Evolutionary conservation across 257 asterid species (phyloP).

Genomic region (Ballota nigra): DNA sequence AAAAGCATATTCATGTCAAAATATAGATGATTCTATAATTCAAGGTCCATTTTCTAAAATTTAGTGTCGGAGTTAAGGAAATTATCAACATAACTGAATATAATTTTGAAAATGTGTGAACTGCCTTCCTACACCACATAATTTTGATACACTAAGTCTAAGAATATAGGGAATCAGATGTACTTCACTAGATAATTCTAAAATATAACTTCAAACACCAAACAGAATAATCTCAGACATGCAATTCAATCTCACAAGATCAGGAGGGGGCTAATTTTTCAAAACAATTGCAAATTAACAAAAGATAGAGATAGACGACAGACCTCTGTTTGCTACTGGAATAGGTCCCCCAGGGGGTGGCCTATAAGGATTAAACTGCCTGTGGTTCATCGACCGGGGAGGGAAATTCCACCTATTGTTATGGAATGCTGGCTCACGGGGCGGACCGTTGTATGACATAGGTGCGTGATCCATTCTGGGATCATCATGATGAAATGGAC

Average conservation of each 20-base stretch:
- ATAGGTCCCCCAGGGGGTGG: conserved; percentile 68
- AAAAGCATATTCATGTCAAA: neutral
- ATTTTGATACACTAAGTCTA: neutral
- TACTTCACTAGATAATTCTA: neutral
- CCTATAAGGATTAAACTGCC: conserved; percentile 54
- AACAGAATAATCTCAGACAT: neutral
- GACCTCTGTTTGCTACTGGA: conserved; percentile 79
- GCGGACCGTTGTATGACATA: conserved; percentile 50
- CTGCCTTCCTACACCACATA: neutral
- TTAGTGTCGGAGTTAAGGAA: neutral
- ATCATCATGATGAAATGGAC: conserved; percentile 61
- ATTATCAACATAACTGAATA: neutral
- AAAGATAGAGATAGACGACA: conserved; percentile 15
- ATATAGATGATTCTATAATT: neutral
- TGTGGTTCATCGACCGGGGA: conserved; percentile 55
- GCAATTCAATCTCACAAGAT: conserved; percentile 1
- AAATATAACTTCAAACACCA: neutral
- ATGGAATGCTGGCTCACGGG: conserved; percentile 49
- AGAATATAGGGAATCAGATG: neutral
- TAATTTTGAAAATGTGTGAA: neutral
- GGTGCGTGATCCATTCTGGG: conserved; percentile 56
- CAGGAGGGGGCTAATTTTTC: neutral
- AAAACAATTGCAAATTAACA: conserved; percentile 4
- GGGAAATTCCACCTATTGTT: conserved; percentile 65
- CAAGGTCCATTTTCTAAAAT: neutral